Conservation (phyloP, 768 basidiomycete species). For the Pleurotus cornucopiae region DNA sequence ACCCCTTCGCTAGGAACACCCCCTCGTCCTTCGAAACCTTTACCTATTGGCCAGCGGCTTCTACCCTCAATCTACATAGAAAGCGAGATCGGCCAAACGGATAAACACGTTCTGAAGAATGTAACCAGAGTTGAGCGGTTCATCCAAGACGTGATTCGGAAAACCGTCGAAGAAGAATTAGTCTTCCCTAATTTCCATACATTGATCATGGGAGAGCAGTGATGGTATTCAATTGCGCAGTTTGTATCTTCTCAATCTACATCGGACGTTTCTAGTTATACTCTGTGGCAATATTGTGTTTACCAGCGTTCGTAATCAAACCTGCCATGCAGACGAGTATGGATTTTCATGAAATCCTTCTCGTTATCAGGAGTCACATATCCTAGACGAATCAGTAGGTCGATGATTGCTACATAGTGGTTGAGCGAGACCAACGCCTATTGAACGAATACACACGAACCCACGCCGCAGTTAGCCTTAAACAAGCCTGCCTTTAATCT, state of each 20-base stretch:
- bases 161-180: slow-evolving; percentile 92
- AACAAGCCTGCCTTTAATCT: slow-evolving; percentile 71
- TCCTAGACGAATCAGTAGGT: slow-evolving; percentile 86
- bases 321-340: slow-evolving; percentile 66
- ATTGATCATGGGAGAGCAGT: slow-evolving; percentile 44
- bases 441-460: slow-evolving; percentile 33
- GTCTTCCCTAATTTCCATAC: slow-evolving; percentile 98
- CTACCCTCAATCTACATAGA: slow-evolving; percentile 89
- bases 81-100: slow-evolving; percentile 93
- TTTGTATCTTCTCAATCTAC: not conserved
- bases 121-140: slow-evolving; percentile 94
- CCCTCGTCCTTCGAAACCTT: slow-evolving; percentile 53
- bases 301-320: slow-evolving; percentile 64
- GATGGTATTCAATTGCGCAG: not conserved
- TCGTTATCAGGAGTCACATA: slow-evolving; percentile 87
- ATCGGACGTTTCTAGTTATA: not conserved
- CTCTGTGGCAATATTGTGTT: not conserved
- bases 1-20: slow-evolving; percentile 27
- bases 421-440: not conserved
- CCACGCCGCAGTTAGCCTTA: slow-evolving; percentile 90
- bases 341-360: slow-evolving; percentile 73
- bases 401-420: slow-evolving; percentile 64
- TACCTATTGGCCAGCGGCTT: slow-evolving; percentile 78
- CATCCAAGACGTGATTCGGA: slow-evolving; percentile 92
- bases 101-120: slow-evolving; percentile 94